Base-by-base conservation (phyloP, 2,329 filamentous ascomycete genomes). In the Herpotrichia juniperi region DNA sequence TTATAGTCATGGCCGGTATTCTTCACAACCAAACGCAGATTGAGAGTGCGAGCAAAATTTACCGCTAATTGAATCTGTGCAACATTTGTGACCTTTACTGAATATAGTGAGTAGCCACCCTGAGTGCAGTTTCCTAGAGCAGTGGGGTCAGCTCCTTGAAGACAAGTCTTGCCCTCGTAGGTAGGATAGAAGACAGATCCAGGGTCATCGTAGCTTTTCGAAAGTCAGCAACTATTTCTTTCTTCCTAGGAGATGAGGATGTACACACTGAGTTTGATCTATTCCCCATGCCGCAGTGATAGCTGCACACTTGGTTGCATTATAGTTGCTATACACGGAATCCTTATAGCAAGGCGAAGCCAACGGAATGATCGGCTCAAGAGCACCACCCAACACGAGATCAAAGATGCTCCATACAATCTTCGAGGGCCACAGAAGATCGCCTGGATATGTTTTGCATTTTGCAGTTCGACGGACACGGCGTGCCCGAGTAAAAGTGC, bases 1-100 rank as follows among this genome's bases (percentile, higher is more conserved):
- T 65, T 66, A 42, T 68, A 72, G 42, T 70, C 67, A 17, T 72
- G 69, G 0, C 69, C 67, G 4, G 68, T 72, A 46, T 68, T 72
- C 9, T 60, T 59, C 14, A 72, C 57, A 5, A 69, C 63, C 7
- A 74, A 44, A n/a, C 70, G 69, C 17, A 74, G 63, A 45, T 72
- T 71, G 8, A 63, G 51, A 1, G 56, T 55, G 2, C 63, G 62
- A 2, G 68, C 71, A 14, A 73, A 60, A 32, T 72, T 72, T 14
- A 72, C 61, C 4, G 67, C 66, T 9, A 70, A 47, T 25, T 72
- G 69, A 7, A 72, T 66, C 17, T 72, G 68, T 1, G 68, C 68
- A 17, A 72, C 67, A 9, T 63, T 71, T n/a, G 44, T 46, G 25
- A 65, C 57, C 16, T 67, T 65, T 8, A 72, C 60, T 11, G 64